These are phyloP conservation scores for Sclerotinia nivalis DNA, from an alignment of 2,329 filamentous ascomycete species.

Conservation along the genomic window DNA sequence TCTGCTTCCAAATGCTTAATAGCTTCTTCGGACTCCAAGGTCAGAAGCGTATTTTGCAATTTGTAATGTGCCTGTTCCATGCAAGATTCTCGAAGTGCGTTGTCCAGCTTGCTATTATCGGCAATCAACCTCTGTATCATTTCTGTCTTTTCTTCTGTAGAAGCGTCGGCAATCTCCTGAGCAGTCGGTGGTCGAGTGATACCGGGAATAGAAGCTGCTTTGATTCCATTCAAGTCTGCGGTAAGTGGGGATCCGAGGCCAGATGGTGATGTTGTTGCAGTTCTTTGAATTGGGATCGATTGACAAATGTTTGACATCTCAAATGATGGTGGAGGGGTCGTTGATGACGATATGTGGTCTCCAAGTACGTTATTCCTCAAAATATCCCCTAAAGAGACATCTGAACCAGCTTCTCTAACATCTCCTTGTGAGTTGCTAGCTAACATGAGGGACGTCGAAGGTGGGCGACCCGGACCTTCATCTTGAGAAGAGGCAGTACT, in stretches of 20 bases:
- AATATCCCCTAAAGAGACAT: slow-evolving; percentile 6
- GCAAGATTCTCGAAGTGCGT: slow-evolving; percentile 61
- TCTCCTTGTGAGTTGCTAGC: neutral
- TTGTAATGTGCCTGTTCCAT: slow-evolving; percentile 89
- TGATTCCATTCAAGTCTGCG: slow-evolving; percentile 34
- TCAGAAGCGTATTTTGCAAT: slow-evolving; percentile 81
- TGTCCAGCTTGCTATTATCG: slow-evolving; percentile 56
- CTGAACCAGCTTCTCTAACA: neutral
- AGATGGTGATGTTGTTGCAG: slow-evolving; percentile 30
- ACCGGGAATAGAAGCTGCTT: slow-evolving; percentile 26
- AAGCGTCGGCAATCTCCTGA: slow-evolving; percentile 54
- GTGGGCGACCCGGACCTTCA: slow-evolving; percentile 25
- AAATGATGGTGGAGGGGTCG: slow-evolving; percentile 55
- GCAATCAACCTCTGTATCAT: slow-evolving; percentile 57
- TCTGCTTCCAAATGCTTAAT: slow-evolving; percentile 87
- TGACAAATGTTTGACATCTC: slow-evolving; percentile 47
- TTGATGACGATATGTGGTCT: slow-evolving; percentile 16
- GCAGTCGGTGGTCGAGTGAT: slow-evolving; percentile 44
- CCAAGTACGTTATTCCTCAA: neutral
- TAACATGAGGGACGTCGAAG: slow-evolving; percentile 29
- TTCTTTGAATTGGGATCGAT: slow-evolving; percentile 21
- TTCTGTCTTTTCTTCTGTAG: slow-evolving; percentile 55
- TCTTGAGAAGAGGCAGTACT: slow-evolving; percentile 28
- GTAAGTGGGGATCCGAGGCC: slow-evolving; percentile 38
- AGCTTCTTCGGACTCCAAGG: slow-evolving; percentile 80